Conservation (phyloP, 2,329 filamentous ascomycete genomes). For the Alternaria arbusti region DNA sequence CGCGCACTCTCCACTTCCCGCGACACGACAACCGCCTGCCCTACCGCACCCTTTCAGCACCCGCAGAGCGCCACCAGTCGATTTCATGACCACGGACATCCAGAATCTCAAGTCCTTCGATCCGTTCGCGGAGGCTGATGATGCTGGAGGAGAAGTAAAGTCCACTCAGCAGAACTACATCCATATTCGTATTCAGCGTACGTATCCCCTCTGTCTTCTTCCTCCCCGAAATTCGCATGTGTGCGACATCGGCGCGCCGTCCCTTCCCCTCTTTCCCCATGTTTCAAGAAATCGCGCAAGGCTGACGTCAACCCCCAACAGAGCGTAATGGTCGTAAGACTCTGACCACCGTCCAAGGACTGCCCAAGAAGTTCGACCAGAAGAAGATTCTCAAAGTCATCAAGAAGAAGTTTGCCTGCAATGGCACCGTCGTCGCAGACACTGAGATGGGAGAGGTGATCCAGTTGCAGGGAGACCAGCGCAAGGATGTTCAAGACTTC, state of each 20-base stretch:
- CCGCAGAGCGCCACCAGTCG: constrained; percentile 40
- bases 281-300: constrained; percentile 15
- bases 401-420: constrained; percentile 99
- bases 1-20: constrained; percentile 6
- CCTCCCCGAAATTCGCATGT: background rate
- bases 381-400: constrained; percentile 99
- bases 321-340: constrained; percentile 99
- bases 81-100: constrained; percentile 47
- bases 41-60: constrained; percentile 8
- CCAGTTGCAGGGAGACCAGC: constrained; percentile 98
- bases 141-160: constrained; percentile 95
- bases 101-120: constrained; percentile 64
- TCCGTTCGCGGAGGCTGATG: constrained; percentile 99
- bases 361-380: constrained; percentile 98
- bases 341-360: constrained; percentile 98
- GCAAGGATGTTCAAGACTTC: constrained; percentile 98
- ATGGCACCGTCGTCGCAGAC: constrained; percentile 98
- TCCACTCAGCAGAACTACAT: constrained; percentile 92
- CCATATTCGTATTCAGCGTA: constrained; percentile 99
- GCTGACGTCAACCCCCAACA: constrained; percentile 59
- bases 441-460: constrained; percentile 99
- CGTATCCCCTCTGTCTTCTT: constrained; percentile 51
- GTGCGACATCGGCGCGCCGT: background rate
- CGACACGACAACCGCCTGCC: constrained; percentile 7
- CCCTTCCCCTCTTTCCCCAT: background rate